Conservation (phyloP, 2,329 filamentous ascomycete species). For the Colletotrichum sp. region DNA sequence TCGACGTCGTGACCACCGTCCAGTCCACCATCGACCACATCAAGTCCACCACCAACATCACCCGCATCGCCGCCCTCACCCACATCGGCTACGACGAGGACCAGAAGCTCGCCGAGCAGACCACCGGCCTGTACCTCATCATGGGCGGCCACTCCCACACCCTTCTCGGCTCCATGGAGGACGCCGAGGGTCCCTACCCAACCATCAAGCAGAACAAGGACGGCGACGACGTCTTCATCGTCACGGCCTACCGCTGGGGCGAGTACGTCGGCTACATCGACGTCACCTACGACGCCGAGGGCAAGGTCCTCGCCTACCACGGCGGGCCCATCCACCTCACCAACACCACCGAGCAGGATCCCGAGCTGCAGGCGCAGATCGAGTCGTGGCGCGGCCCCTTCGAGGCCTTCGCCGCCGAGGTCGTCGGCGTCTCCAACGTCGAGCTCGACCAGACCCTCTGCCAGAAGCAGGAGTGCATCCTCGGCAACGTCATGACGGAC, state of each 20-base stretch:
- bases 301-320: constrained; percentile 66
- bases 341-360: constrained; percentile 64
- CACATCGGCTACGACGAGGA: constrained; percentile 72
- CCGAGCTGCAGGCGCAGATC: constrained; percentile 61
- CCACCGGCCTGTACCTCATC: constrained; percentile 70
- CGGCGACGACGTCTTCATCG: constrained; percentile 71
- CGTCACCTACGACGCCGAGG: constrained; percentile 64
- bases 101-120: constrained; percentile 62
- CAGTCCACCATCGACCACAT: constrained; percentile 69
- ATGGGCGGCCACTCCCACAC: constrained; percentile 69
- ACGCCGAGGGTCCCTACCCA: constrained; percentile 65
- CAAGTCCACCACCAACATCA: constrained; percentile 65
- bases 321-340: constrained; percentile 69
- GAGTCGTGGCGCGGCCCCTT: constrained; percentile 65
- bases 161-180: constrained; percentile 63
- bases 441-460: constrained; percentile 66
- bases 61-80: constrained; percentile 68
- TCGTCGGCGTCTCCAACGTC: constrained; percentile 59
- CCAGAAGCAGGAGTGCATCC: constrained; percentile 61
- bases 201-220: constrained; percentile 66
- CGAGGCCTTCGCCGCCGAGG: constrained; percentile 61
- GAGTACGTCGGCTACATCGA: constrained; percentile 73
- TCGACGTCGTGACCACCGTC: constrained; percentile 61
- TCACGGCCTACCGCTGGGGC: constrained; percentile 72
- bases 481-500: constrained; percentile 61